A percentile compares a stretch with the other conserved stretches of the same genome.
Conservation (phyloP, 441 rosid genomes). For the Jatropha podagrica region DNA sequence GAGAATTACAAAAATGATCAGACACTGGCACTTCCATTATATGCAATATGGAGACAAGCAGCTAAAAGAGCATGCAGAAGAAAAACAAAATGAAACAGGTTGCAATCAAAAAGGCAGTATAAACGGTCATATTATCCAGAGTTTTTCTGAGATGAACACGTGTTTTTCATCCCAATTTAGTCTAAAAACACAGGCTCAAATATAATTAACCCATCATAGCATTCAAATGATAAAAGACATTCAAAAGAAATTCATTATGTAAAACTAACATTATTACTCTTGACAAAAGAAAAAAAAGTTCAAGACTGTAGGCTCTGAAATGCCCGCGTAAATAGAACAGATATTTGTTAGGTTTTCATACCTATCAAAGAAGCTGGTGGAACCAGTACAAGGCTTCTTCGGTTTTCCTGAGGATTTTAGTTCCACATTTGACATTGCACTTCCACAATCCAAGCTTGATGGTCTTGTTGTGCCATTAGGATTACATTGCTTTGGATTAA, state of each 20-base stretch:
- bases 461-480: conserved; percentile 33
- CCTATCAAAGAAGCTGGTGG: conserved; percentile 80
- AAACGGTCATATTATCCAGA: not conserved
- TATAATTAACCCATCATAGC: conserved; percentile 4
- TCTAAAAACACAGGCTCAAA: not conserved
- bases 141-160: not conserved
- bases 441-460: conserved; percentile 29
- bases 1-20: not conserved
- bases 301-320: conserved; percentile 4
- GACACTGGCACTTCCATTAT: not conserved
- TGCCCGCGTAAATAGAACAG: conserved; percentile 1
- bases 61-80: not conserved
- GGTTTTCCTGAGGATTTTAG: conserved; percentile 36
- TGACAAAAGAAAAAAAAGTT: not conserved
- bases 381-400: conserved; percentile 43
- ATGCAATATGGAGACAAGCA: not conserved
- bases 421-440: conserved; percentile 33
- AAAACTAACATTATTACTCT: not conserved
- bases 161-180: not conserved
- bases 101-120: not conserved
- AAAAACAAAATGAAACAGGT: not conserved
- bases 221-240: not conserved
- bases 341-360: conserved; percentile 23
- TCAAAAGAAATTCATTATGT: not conserved
- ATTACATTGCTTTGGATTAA: conserved; percentile 32